phyloP scores from a whole-genome alignment of 768 basidiomycete species.

The Panellus pusillus region DNA sequence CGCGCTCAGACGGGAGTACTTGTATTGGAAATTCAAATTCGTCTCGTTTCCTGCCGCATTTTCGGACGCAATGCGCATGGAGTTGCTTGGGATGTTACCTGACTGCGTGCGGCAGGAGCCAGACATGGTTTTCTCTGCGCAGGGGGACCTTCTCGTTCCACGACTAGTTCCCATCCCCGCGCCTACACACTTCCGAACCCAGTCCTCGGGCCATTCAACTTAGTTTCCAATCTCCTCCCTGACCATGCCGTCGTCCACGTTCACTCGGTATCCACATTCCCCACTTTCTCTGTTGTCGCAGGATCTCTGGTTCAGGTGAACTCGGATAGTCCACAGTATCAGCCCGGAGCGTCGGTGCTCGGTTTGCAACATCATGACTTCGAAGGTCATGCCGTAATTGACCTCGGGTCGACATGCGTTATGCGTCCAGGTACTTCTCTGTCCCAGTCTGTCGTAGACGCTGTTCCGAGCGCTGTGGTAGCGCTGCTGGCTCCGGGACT shows the following conservation, averaged over 20 bases:
- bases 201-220: not conserved
- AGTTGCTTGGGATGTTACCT: not conserved
- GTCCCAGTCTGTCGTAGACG: not conserved
- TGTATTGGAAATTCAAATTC: constrained; percentile 2
- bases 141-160: not conserved
- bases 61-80: not conserved
- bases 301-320: not conserved
- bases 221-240: not conserved
- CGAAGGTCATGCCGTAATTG: not conserved
- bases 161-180: not conserved
- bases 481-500: constrained; percentile 1
- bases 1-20: constrained; percentile 3
- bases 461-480: not conserved
- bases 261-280: not conserved
- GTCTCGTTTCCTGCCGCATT: constrained; percentile 3
- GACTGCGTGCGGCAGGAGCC: not conserved
- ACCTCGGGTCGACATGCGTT: not conserved
- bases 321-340: not conserved
- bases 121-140: constrained; percentile 1
- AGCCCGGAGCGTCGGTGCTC: not conserved
- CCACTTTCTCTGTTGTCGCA: not conserved
- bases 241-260: not conserved
- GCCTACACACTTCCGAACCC: not conserved
- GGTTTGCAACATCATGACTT: not conserved
- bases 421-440: not conserved